phyloP scores from a whole-genome alignment of 2,329 filamentous ascomycete genomes.

The Claviceps sp. region DNA sequence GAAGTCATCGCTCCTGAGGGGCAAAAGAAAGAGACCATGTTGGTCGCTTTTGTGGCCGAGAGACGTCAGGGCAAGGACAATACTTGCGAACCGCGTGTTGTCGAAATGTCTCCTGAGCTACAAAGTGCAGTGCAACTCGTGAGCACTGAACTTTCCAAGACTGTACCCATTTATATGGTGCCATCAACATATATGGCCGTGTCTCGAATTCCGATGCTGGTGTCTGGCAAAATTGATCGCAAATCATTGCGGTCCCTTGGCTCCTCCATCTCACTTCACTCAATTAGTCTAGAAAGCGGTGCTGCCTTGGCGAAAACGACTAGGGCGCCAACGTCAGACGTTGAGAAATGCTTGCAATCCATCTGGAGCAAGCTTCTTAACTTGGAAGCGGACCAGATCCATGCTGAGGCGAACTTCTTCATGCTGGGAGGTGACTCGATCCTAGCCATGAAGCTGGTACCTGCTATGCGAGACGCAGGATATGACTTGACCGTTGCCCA shows the following conservation, averaged over 20 bases:
- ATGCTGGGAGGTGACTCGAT: slow-evolving; percentile 2
- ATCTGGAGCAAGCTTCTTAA: slow-evolving; percentile 1
- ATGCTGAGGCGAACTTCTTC: slow-evolving; percentile 1
- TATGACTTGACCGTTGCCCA: not conserved
- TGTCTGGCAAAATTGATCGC: not conserved
- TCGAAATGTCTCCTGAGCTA: not conserved
- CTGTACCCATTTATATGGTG: not conserved
- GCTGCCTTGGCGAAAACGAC: not conserved
- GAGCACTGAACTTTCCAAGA: not conserved
- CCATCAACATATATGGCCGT: not conserved
- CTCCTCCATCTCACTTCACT: not conserved
- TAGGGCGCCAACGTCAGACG: not conserved
- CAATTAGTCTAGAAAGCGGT: not conserved
- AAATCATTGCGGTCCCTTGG: not conserved
- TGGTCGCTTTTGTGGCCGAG: slow-evolving; percentile 1
- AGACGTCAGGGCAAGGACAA: not conserved
- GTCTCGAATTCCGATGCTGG: slow-evolving; percentile 1
- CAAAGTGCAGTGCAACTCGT: not conserved
- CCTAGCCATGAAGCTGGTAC: slow-evolving; percentile 2
- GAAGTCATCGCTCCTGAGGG: not conserved
- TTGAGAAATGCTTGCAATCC: not conserved
- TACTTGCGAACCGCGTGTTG: not conserved
- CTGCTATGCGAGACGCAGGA: not conserved
- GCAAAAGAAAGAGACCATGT: not conserved
- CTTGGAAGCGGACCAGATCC: not conserved